phyloP scores from a whole-genome alignment of 306 rosid species.

The Acacia melanoxylon region DNA sequence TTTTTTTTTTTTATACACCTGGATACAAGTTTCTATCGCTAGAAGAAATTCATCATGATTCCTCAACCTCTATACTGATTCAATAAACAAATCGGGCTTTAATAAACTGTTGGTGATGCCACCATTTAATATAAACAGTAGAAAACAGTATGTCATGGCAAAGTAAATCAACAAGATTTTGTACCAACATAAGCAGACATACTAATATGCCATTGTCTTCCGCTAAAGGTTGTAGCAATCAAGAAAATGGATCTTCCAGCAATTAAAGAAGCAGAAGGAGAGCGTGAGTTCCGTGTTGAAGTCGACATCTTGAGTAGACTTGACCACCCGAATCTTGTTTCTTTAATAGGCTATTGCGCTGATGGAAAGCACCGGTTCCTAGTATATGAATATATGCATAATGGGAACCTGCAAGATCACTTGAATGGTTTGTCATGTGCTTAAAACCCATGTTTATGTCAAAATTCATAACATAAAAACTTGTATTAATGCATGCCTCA shows the following conservation, averaged over 20 bases:
- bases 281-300: conserved; percentile 77
- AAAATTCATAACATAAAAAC: neutral
- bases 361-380: conserved; percentile 89
- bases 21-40: neutral
- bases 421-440: conserved; percentile 56
- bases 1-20: no score
- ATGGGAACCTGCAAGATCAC: conserved; percentile 82
- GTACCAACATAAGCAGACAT: neutral
- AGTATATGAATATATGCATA: conserved; percentile 72
- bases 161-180: neutral
- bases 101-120: neutral
- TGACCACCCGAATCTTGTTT: conserved; percentile 80
- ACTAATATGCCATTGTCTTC: conserved; percentile 14
- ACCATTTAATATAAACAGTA: neutral
- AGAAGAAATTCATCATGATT: conserved; percentile 8
- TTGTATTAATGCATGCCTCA: conserved; percentile 15
- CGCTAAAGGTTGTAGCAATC: conserved; percentile 71
- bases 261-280: conserved; percentile 79
- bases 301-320: conserved; percentile 84
- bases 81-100: neutral
- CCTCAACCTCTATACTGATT: conserved; percentile 1
- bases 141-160: neutral
- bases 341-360: conserved; percentile 83
- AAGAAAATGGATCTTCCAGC: conserved; percentile 87
- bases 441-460: neutral